phyloP scores from a whole-genome alignment of 2,329 filamentous ascomycete species.

The Sporothrix protearum region DNA sequence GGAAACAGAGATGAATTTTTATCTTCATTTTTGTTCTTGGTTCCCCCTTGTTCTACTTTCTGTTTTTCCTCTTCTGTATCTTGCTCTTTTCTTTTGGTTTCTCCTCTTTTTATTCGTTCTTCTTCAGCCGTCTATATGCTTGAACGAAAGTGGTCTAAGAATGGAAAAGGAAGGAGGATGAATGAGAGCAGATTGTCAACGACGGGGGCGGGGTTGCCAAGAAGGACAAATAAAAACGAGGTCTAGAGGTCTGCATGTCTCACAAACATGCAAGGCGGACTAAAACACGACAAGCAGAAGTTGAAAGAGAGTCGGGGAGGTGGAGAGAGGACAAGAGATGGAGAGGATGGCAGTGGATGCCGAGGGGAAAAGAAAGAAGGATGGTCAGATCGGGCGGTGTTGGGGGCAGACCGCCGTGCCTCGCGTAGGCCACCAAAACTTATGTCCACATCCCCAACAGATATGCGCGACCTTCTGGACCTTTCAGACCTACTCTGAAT shows the following conservation, averaged over 20 bases:
- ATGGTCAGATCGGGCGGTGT: background rate
- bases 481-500: background rate
- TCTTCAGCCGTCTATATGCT: background rate
- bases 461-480: background rate
- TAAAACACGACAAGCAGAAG: background rate
- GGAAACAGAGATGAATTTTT: background rate
- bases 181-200: background rate
- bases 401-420: background rate
- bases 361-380: background rate
- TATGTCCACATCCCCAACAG: background rate
- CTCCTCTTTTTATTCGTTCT: background rate
- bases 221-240: background rate
- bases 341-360: background rate
- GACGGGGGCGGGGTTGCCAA: background rate
- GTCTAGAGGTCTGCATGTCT: background rate
- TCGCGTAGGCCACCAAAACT: background rate
- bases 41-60: background rate
- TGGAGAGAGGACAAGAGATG: background rate
- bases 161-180: background rate
- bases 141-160: background rate
- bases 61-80: background rate
- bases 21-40: background rate
- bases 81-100: background rate
- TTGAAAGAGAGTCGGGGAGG: too few relatives aligned
- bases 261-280: background rate